These are phyloP conservation scores for Puccinia hordei DNA, from an alignment of 1,284 basidiomycete species.

Conservation along the genomic window DNA sequence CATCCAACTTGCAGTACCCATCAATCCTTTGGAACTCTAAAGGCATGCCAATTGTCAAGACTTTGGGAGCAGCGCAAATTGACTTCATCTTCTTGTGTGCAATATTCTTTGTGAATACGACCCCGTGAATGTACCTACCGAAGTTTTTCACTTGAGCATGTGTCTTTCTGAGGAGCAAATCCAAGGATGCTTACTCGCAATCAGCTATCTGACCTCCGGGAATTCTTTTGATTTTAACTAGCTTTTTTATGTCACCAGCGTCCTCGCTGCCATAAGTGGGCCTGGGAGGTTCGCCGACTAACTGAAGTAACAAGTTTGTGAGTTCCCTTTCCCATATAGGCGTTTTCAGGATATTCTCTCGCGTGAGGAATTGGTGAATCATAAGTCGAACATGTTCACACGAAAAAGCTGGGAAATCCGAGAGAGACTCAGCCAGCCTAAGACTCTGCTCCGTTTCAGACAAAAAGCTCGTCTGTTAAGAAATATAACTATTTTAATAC, in stretches of 20 bases:
- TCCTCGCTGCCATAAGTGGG: slow-evolving; percentile 67
- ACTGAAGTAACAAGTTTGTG: slow-evolving; percentile 74
- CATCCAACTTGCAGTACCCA: slow-evolving; percentile 88
- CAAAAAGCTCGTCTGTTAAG: slow-evolving; percentile 12
- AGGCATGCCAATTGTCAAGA: slow-evolving; percentile 95
- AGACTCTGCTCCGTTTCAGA: slow-evolving; percentile 19
- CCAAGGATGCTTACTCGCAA: slow-evolving; percentile 73
- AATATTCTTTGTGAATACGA: slow-evolving; percentile 96
- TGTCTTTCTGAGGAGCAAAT: not conserved
- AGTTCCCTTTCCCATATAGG: slow-evolving; percentile 83
- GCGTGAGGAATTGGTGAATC: slow-evolving; percentile 72
- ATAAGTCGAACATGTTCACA: slow-evolving; percentile 74
- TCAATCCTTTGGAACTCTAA: slow-evolving; percentile 92
- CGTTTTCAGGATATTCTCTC: slow-evolving; percentile 72
- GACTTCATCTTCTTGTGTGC: slow-evolving; percentile 77
- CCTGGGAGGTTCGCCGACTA: slow-evolving; percentile 61
- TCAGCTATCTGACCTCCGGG: slow-evolving; percentile 88
- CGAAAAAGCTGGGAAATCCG: slow-evolving; percentile 60
- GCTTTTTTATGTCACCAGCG: slow-evolving; percentile 84
- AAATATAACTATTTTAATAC: not conserved
- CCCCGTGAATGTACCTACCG: slow-evolving; percentile 71
- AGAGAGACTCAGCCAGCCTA: not conserved
- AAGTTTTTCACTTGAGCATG: not conserved
- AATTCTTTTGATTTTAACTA: slow-evolving; percentile 98
- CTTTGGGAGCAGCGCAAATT: slow-evolving; percentile 69